Base-by-base conservation (phyloP, 352 stramenopile species). In the Globisporangium echinulatum region DNA sequence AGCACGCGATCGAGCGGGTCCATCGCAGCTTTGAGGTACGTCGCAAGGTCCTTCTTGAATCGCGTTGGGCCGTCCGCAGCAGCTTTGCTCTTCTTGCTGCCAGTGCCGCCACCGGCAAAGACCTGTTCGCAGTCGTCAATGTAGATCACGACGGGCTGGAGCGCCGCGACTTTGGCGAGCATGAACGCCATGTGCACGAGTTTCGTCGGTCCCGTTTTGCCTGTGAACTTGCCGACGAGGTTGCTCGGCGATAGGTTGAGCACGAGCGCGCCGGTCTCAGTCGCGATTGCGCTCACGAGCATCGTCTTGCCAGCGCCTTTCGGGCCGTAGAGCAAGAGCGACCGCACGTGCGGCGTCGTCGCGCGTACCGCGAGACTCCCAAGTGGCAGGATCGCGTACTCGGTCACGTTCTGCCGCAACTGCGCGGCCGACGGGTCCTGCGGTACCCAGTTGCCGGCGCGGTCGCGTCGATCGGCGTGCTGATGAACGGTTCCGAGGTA, bases 141-240 rank as follows among this genome's bases (percentile, higher is more conserved):
- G 71, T 98, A 98, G 57, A 98, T 91, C 15, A 98, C 82, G 37
- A 96, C 82, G 5, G 92, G 94, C 61, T 89, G 79, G 38, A 97
- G 72, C 9, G 68, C 66, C n/a, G 77, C 49, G 36, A 96, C 84
- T 58, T 91, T 96, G 19, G 94, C 90, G 44, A 98, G 70, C 47
- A 85, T 68, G 60, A 98, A 98, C n/a, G 81, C 84, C 88, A 98
- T 97, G 72, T 98, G 94, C 38, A 98, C 72, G 37, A 97, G 76
- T 63, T 97, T 97, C 1, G 88, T 97, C 0, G 91, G 82, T 0
- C 88, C 92, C 6, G 78, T 92, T 55, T 97, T 98, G 38, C 82
- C 94, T 13, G 70, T 56, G 64, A 96, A 99, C 69, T 98, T 98
- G 64, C 91, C 87, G 61, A 91, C 85, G 52, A 99, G 84, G 54